Percentiles rank a stretch among this genome's conserved stretches.
These are phyloP conservation scores for Tillandsia leiboldiana DNA, from an alignment of 176 grass and related monocot species.

Conservation along the genomic window DNA sequence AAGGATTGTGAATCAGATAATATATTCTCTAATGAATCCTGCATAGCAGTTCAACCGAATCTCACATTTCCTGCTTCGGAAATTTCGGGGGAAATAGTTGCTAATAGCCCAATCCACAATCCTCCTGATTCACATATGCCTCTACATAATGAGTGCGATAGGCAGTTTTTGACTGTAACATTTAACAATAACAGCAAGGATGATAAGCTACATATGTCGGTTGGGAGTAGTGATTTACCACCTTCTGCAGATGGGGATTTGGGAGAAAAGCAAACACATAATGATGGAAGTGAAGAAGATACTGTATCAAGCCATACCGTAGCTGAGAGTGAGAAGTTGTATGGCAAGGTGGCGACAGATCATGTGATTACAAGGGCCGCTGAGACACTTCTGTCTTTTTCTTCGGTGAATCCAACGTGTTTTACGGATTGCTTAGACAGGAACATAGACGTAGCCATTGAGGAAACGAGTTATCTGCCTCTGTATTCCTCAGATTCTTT, in stretches of 20 bases:
- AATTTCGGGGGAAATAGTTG: too few relatives aligned
- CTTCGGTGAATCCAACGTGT: slow-evolving; percentile 20
- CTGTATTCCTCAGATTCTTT: slow-evolving; percentile 53
- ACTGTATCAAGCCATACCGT: slow-evolving; percentile 28
- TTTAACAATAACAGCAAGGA: slow-evolving; percentile 10
- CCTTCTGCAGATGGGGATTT: slow-evolving; percentile 11
- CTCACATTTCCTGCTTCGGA: too few relatives aligned
- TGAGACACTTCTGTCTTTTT: slow-evolving; percentile 64
- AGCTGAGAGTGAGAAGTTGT: neutral
- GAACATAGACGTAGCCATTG: slow-evolving; percentile 11
- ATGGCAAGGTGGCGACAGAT: slow-evolving; percentile 10
- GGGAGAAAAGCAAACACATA: slow-evolving; percentile 13
- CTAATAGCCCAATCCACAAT: too few relatives aligned
- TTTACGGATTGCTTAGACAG: slow-evolving; percentile 5
- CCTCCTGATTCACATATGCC: too few relatives aligned
- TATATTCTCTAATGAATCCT: slow-evolving; percentile 41
- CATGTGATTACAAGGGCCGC: slow-evolving; percentile 32
- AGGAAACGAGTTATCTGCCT: slow-evolving; percentile 17
- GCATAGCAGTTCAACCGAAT: slow-evolving; percentile 11
- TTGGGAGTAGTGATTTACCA: slow-evolving; percentile 40
- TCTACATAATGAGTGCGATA: slow-evolving; percentile 20
- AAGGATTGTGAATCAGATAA: slow-evolving; percentile 42
- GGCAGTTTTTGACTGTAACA: slow-evolving; percentile 19
- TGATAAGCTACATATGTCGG: slow-evolving; percentile 43
- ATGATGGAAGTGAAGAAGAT: slow-evolving; percentile 41